Conservation (phyloP, 177 flowering plant species). For the Telopea speciosissima region DNA sequence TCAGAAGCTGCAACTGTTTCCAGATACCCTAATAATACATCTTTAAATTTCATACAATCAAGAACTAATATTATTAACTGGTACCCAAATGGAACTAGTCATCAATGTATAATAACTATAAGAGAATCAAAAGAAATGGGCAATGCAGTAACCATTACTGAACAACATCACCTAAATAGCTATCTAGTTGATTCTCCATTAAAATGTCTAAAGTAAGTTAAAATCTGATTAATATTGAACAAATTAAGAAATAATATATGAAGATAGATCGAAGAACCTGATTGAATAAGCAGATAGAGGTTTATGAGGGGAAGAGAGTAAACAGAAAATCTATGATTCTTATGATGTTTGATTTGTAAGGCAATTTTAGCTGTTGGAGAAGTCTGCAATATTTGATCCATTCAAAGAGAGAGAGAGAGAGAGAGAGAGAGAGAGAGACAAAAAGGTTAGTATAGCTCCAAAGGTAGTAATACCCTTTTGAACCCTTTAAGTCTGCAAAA, state of each 20-base stretch:
- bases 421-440: not conserved
- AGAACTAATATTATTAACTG: not conserved
- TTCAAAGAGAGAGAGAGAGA: not conserved
- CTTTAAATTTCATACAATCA: no score
- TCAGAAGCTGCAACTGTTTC: not conserved
- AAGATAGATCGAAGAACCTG: not conserved
- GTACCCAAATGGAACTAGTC: not conserved
- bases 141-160: not conserved
- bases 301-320: not conserved
- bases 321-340: not conserved
- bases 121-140: no score
- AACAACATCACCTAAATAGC: not conserved
- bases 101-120: not conserved
- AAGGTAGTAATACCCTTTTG: not conserved
- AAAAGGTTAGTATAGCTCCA: not conserved
- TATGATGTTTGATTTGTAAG: not conserved
- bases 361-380: not conserved
- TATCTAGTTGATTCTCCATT: not conserved
- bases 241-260: not conserved
- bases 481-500: not conserved
- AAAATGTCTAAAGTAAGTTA: no score
- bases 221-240: not conserved
- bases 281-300: not conserved
- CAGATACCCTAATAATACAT: no score
- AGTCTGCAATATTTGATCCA: not conserved